Base-by-base conservation (phyloP, 2,329 filamentous ascomycete species). In the Trichoderma sp. region DNA sequence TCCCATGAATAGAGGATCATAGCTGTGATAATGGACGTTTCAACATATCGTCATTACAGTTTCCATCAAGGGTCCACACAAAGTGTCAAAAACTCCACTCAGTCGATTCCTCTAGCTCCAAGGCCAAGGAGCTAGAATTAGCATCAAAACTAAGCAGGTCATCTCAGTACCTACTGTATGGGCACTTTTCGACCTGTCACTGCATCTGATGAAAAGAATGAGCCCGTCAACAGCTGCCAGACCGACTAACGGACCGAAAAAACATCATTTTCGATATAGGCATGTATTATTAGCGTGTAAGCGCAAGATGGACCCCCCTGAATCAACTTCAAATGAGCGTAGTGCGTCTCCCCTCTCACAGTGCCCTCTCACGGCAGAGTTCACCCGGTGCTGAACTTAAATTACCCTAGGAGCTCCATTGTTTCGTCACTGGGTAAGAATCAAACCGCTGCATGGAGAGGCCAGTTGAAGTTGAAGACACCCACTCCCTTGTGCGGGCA, bases 401-500 rank as follows among this genome's bases (percentile, higher is more conserved):
- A 34, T 13, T 17, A 17, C 6, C 27, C 17, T 48, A 22, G 42
- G 19, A 48, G 42, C 42, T 48, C 19, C 42, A 48, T 48, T 48
- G 42, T 19, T 53, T 54, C 27, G n/a, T 19, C n/a, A n/a, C n/a
- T n/a, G n/a, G n/a, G n/a, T n/a, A n/a, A 37, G 19, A 19, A 52
- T 32, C 8, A 9, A 25, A 15, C 8, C 8, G 13, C 25, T 48
- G 39, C 39, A 25, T 17, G 3, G 12, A 50, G 12, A 17, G 4
- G 4, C 27, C 52, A 22, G 15, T 39, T 27, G 12, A 39, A 10
- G 34, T 15, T 42, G 39, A 52, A 61, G 29, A 61, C 58, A 61
- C 58, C 27, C 58, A 61, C 59, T 63, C 32, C 19, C 19, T 2
- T 27, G 59, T 63, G 59, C 59, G 59, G 59, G 59, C 59, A 63